These are phyloP conservation scores for Trichoderma orchidacearum DNA, from an alignment of 495 filamentous ascomycete genomes.

Conservation along the genomic window DNA sequence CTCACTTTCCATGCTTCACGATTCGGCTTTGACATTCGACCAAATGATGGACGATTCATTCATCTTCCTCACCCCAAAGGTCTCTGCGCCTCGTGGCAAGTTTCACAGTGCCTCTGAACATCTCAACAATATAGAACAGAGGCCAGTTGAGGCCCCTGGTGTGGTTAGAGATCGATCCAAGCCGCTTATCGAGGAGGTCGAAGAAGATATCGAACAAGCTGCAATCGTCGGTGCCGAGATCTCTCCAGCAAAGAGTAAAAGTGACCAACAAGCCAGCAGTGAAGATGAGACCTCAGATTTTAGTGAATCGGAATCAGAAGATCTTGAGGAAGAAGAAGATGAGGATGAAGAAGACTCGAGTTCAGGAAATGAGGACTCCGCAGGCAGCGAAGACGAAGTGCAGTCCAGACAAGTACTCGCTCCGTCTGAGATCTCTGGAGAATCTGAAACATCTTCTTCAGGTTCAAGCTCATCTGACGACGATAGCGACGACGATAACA, in stretches of 20 bases:
- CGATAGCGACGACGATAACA: background rate
- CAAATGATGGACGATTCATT: background rate
- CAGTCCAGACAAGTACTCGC: background rate
- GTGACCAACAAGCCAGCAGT: no score
- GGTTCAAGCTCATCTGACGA: background rate
- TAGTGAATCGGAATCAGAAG: background rate
- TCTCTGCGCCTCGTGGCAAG: background rate
- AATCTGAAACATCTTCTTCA: no score
- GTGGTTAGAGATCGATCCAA: background rate
- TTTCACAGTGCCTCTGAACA: background rate
- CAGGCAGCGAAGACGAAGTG: background rate
- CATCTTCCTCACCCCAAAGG: background rate
- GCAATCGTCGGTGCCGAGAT: background rate
- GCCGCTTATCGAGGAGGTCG: background rate
- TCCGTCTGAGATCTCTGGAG: no score
- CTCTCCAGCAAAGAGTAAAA: no score
- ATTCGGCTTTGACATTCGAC: background rate
- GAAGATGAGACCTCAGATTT: no score
- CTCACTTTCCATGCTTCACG: background rate
- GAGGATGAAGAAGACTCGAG: background rate
- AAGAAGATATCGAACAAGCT: background rate
- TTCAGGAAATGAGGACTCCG: background rate
- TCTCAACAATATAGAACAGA: background rate
- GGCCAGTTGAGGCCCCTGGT: background rate
- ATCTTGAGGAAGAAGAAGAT: background rate